A percentile compares a stretch with the other conserved stretches of the same genome.
Conservation (phyloP, 805 yeast species). For the Ogataea methylovora region DNA sequence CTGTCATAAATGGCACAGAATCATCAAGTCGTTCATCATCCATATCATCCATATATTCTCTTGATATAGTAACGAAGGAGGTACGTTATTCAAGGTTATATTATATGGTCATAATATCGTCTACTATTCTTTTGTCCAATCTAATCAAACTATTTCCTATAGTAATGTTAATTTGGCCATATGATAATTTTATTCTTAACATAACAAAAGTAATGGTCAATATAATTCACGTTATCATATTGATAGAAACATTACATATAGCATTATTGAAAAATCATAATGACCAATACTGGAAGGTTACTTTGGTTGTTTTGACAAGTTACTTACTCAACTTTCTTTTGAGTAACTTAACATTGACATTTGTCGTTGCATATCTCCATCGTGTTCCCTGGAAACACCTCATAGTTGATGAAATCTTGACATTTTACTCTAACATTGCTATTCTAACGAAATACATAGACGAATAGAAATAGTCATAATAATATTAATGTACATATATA, state of each 20-base stretch:
- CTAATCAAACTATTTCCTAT: conserved; percentile 83
- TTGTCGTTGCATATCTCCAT: too few species aligned
- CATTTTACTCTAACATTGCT: too few species aligned
- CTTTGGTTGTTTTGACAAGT: conserved; percentile 16
- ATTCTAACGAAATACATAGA: too few species aligned
- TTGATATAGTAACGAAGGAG: conserved; percentile 7
- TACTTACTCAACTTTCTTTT: conserved; percentile 14
- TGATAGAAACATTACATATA: conserved; percentile 26
- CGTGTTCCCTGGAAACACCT: too few species aligned
- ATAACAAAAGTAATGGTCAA: conserved; percentile 25
- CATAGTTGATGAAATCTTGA: too few species aligned
- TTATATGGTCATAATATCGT: conserved; percentile 39
- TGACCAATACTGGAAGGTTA: conserved; percentile 22
- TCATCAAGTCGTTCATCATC: conserved; percentile 1
- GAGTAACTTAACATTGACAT: conserved; percentile 14
- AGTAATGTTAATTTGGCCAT: conserved; percentile 94
- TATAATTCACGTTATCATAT: conserved; percentile 21
- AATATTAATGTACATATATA: too few species aligned
- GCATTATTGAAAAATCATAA: conserved; percentile 17
- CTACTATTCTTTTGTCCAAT: conserved; percentile 68
- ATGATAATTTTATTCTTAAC: conserved; percentile 62
- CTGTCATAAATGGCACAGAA: too few species aligned
- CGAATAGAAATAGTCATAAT: too few species aligned
- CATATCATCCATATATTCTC: conserved; percentile 6
- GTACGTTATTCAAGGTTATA: conserved; percentile 28